These are phyloP conservation scores for Rhizopus delemar DNA, from an alignment of 371 early-diverging fungal species.

Conservation along the genomic window DNA sequence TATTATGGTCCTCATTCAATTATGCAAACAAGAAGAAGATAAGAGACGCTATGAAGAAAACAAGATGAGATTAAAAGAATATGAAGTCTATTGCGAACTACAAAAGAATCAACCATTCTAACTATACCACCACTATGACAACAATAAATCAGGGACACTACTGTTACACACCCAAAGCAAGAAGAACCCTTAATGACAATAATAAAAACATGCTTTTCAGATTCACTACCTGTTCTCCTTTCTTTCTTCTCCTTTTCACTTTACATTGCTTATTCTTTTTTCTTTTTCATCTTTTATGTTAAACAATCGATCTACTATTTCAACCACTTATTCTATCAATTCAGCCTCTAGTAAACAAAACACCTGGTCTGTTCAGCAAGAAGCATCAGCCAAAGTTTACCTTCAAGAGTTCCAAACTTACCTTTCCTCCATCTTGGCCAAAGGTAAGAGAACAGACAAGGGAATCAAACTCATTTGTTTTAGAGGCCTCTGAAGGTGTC, in stretches of 20 bases:
- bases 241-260: background rate
- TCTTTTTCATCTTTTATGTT: background rate
- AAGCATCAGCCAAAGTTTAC: constrained; percentile 42
- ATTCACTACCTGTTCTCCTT: background rate
- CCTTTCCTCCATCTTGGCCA: constrained; percentile 30
- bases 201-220: too few relatives aligned
- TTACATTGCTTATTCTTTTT: background rate
- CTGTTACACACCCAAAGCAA: background rate
- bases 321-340: background rate
- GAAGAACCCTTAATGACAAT: too few relatives aligned
- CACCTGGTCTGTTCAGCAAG: constrained; percentile 29
- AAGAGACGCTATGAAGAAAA: constrained; percentile 52
- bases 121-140: background rate
- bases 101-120: background rate
- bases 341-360: constrained; percentile 30
- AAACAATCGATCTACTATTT: background rate
- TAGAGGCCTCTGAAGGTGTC: constrained; percentile 53
- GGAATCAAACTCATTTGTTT: background rate
- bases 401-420: constrained; percentile 43
- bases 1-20: constrained; percentile 46
- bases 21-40: constrained; percentile 53
- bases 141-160: background rate
- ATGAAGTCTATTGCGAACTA: constrained; percentile 20
- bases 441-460: constrained; percentile 32
- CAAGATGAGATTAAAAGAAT: constrained; percentile 44